Percentiles rank a stretch among this genome's conserved stretches.
These are phyloP conservation scores for Aureobasidium sp. DNA, from an alignment of 2,329 filamentous ascomycete genomes.

Conservation along the genomic window DNA sequence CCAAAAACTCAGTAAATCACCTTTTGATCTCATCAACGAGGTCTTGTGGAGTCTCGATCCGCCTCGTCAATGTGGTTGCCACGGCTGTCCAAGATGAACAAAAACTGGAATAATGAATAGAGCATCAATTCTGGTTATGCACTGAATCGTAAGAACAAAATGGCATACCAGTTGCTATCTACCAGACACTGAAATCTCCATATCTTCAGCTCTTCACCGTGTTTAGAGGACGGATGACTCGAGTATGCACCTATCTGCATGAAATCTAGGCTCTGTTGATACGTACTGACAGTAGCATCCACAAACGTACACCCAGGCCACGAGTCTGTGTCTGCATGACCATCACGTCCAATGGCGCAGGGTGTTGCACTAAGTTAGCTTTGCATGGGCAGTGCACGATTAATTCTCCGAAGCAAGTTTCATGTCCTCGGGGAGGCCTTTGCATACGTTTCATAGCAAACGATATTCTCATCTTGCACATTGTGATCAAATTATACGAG, in stretches of 20 bases:
- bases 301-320: not conserved
- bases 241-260: not conserved
- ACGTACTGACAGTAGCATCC: not conserved
- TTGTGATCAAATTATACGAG: not conserved
- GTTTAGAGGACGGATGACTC: not conserved
- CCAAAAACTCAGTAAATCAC: not conserved
- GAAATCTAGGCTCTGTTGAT: not conserved
- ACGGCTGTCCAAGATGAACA: not conserved
- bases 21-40: not conserved
- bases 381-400: not conserved
- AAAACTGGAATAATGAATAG: slow-evolving; percentile 6
- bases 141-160: not conserved
- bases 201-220: not conserved
- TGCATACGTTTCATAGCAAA: not conserved
- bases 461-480: not conserved
- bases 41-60: slow-evolving; percentile 1
- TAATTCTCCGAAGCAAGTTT: slow-evolving; percentile 8
- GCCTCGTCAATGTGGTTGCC: not conserved
- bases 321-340: not conserved
- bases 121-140: not conserved
- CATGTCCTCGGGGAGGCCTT: not conserved
- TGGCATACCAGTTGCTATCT: too few species aligned
- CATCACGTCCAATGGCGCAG: not conserved
- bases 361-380: too few species aligned
- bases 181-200: too few species aligned